Evolutionary conservation across 2,329 filamentous ascomycete species (phyloP).

Genomic region (Calonectria leucothoes): DNA sequence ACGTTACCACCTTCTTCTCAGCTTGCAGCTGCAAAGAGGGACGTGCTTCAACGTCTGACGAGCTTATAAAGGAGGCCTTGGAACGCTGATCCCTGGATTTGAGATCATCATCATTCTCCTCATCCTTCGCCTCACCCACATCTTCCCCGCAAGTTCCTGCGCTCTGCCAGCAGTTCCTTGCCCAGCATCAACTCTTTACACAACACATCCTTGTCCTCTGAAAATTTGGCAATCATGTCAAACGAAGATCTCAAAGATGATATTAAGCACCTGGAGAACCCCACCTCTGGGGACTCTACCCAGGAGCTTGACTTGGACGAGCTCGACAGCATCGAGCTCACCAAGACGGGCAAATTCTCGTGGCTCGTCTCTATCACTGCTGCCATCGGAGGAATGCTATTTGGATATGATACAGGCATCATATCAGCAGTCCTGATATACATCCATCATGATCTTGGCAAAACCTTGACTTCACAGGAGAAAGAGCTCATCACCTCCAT

Average conservation of each 20-base stretch:
- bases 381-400: conserved; percentile 53
- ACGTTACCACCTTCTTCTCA: background rate
- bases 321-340: conserved; percentile 40
- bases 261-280: conserved; percentile 36
- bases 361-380: conserved; percentile 42
- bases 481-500: conserved; percentile 65
- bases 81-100: conserved; percentile 16
- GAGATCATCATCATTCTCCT: conserved; percentile 24
- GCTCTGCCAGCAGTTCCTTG: background rate
- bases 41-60: conserved; percentile 25
- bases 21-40: conserved; percentile 14
- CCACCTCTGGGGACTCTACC: conserved; percentile 23
- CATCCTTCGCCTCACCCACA: conserved; percentile 8
- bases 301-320: conserved; percentile 35
- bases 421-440: conserved; percentile 49
- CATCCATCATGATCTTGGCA: conserved; percentile 47
- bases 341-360: conserved; percentile 38
- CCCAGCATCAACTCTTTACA: background rate
- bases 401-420: conserved; percentile 51
- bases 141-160: conserved; percentile 3
- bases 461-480: conserved; percentile 54
- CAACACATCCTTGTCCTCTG: background rate
- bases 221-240: conserved; percentile 28
- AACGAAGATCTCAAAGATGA: conserved; percentile 33
- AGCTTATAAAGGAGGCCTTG: conserved; percentile 33